Base-by-base conservation (phyloP, 2,329 filamentous ascomycete genomes). In the Knufia petricola region DNA sequence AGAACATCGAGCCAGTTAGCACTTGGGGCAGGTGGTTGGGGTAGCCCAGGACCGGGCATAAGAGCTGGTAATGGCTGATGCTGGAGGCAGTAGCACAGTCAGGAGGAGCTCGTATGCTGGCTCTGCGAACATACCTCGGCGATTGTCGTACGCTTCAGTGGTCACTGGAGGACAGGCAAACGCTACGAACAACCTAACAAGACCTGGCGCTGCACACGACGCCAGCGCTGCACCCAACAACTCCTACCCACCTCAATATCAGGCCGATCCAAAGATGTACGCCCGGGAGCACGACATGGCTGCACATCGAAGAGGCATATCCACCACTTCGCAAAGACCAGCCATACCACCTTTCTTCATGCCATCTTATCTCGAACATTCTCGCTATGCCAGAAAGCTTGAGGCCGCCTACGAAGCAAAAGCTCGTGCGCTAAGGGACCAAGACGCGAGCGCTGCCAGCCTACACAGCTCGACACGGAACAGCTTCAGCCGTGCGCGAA, bases 301-400 rank as follows among this genome's bases (percentile, higher is more conserved):
- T 56, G 61, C 64, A 66, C 65, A 69, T 7, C 44, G 44, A 9
- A 30, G 44, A 17, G 44, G 44, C 3, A 20, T 39, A 9, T 28
- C 32, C 13, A 23, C 23, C n/a, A 39, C 44, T 9, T 47, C 44
- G 15, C 32, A 44, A 31, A 32, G 24, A n/a, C 28, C 28, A n/a
- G 26, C n/a, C 9, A 32, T 44, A 44, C 41, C 26, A 19, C 41
- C 41, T 7, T 90, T 90, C 71, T 88, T 95, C 65, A 76, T 82
- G 9, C 90, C 90, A 1, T 88, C 87, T 3, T 95, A 95, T 66
- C 76, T 96, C 38, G 74, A 75, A 57, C 79, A 79, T 32, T 90
- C 87, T 12, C 78, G 80, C 60, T 89, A 95, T 65, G 79, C 90
- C 46, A 77, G 84, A 58, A 81, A 78, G 63, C 73, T 95, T 41